Conservation (phyloP, 495 filamentous ascomycete genomes). For the Lasiosphaeriaceae sp. region DNA sequence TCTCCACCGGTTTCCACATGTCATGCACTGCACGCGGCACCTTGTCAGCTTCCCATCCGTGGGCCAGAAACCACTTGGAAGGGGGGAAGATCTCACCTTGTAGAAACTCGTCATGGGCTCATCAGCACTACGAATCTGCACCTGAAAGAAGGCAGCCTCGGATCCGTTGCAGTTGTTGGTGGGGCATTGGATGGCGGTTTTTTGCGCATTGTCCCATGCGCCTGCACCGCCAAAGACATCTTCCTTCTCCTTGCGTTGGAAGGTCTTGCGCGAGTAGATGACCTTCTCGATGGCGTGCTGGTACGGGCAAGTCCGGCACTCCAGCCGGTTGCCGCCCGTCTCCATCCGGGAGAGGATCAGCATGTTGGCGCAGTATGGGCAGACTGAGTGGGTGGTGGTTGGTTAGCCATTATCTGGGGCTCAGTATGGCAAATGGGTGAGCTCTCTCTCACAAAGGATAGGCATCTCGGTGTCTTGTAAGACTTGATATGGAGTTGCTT, state of each 20-base stretch:
- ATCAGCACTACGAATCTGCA: constrained; percentile 96
- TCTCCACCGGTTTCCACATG: constrained; percentile 54
- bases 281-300: constrained; percentile 67
- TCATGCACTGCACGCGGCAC: constrained; percentile 47
- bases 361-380: constrained; percentile 86
- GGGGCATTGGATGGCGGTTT: constrained; percentile 70
- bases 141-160: constrained; percentile 88
- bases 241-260: constrained; percentile 77
- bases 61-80: neutral
- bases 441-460: constrained; percentile 57
- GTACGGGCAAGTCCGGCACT: constrained; percentile 94
- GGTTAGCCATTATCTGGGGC: neutral
- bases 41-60: neutral
- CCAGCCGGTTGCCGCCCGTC: constrained; percentile 60
- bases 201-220: constrained; percentile 87
- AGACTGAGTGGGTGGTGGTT: constrained; percentile 58
- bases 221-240: constrained; percentile 86
- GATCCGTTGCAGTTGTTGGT: constrained; percentile 68
- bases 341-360: constrained; percentile 59
- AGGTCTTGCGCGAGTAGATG: constrained; percentile 73
- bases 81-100: constrained; percentile 56
- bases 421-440: constrained; percentile 2
- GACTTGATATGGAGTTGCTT: too few relatives aligned
- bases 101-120: constrained; percentile 98
- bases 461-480: constrained; percentile 47